Evolutionary conservation across 2,329 filamentous ascomycete species (phyloP).

Genomic region (Endocalyx cinctus): DNA sequence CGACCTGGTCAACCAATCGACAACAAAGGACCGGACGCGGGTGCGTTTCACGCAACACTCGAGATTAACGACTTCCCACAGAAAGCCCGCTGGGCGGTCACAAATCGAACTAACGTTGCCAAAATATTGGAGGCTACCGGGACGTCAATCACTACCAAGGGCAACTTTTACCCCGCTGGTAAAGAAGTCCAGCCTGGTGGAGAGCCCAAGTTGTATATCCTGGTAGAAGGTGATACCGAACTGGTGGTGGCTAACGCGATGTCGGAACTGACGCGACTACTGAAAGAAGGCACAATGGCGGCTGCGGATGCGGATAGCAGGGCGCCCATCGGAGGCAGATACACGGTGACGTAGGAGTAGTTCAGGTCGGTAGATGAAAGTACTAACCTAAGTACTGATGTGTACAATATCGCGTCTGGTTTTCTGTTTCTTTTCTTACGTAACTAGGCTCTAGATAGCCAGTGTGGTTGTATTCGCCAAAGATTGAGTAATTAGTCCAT

Average conservation of each 20-base stretch:
- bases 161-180: slow-evolving; percentile 78
- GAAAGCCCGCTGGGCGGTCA: slow-evolving; percentile 97
- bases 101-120: slow-evolving; percentile 95
- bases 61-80: slow-evolving; percentile 99
- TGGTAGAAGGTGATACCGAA: slow-evolving; percentile 96
- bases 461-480: too few relatives aligned
- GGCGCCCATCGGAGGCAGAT: slow-evolving; percentile 74
- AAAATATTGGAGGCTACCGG: slow-evolving; percentile 95
- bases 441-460: too few relatives aligned
- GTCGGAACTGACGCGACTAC: slow-evolving; percentile 78
- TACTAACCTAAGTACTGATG: background rate
- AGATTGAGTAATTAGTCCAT: too few relatives aligned
- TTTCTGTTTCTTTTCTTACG: too few relatives aligned
- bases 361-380: background rate
- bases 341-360: slow-evolving; percentile 66
- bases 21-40: slow-evolving; percentile 96
- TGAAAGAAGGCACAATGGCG: slow-evolving; percentile 87
- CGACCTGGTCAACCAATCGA: slow-evolving; percentile 92
- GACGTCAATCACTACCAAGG: slow-evolving; percentile 96
- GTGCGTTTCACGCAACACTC: slow-evolving; percentile 91
- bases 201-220: slow-evolving; percentile 92
- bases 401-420: too few relatives aligned
- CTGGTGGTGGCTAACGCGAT: slow-evolving; percentile 86
- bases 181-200: slow-evolving; percentile 72
- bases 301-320: slow-evolving; percentile 82